Conservation (phyloP, 805 yeast species). For the Barnettozyma pratensis region DNA sequence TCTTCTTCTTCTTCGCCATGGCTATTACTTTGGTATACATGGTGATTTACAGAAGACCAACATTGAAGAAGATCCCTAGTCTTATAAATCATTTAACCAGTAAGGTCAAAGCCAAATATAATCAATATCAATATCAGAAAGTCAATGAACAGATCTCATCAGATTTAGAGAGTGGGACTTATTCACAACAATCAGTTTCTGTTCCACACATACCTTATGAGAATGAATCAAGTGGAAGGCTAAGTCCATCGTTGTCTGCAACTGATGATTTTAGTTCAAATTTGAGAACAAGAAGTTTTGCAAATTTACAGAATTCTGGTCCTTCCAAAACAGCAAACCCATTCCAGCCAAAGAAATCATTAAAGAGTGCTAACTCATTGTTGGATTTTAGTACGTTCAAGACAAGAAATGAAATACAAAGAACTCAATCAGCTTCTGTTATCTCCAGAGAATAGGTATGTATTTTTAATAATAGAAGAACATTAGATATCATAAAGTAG, state of each 20-base stretch:
- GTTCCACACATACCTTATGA: not conserved
- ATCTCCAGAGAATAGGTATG: not conserved
- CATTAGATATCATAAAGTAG: not conserved
- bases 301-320: constrained; percentile 11
- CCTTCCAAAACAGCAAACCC: not conserved
- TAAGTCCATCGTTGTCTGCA: constrained; percentile 18
- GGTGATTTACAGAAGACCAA: constrained; percentile 8
- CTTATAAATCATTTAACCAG: constrained; percentile 10
- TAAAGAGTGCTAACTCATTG: constrained; percentile 14
- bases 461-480: too few species aligned
- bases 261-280: constrained; percentile 9
- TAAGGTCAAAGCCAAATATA: constrained; percentile 14
- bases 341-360: constrained; percentile 13
- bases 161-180: constrained; percentile 21
- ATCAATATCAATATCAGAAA: constrained; percentile 17
- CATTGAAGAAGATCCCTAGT: constrained; percentile 14
- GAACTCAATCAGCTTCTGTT: not conserved
- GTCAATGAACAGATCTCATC: constrained; percentile 14
- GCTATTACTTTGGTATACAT: constrained; percentile 7
- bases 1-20: constrained; percentile 8
- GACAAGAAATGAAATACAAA: constrained; percentile 4
- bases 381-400: constrained; percentile 20
- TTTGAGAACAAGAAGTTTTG: constrained; percentile 23
- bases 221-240: constrained; percentile 17
- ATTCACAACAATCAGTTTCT: constrained; percentile 6